These are phyloP conservation scores for Beta corolliflora DNA, from an alignment of 179 eudicot species.

Conservation along the genomic window DNA sequence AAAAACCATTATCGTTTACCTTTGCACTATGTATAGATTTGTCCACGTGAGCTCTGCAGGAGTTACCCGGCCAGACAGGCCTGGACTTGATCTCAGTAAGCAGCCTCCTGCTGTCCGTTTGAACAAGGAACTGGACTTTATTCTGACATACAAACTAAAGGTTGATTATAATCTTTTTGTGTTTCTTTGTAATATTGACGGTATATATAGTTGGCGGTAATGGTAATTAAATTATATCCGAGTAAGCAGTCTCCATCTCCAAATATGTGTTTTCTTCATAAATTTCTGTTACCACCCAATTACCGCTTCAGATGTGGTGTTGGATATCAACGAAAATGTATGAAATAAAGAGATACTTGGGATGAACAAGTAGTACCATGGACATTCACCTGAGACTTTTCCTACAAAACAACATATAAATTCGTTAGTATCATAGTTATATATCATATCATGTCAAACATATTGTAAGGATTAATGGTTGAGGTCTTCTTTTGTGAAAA, in stretches of 20 bases:
- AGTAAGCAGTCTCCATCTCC: background rate
- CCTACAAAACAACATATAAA: background rate
- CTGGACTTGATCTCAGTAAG: constrained; percentile 91
- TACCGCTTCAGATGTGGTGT: background rate
- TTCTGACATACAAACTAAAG: constrained; percentile 93
- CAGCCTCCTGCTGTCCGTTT: constrained; percentile 99
- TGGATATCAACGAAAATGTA: background rate
- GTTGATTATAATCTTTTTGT: constrained; percentile 31
- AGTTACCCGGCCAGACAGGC: constrained; percentile 94
- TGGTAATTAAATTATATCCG: background rate
- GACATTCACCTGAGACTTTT: background rate
- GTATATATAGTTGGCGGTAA: background rate
- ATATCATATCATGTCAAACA: background rate
- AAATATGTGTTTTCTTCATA: too few species aligned
- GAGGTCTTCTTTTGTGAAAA: background rate
- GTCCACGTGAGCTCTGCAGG: constrained; percentile 98
- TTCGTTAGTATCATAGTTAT: background rate
- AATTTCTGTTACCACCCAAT: background rate
- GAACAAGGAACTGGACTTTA: constrained; percentile 83
- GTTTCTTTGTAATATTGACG: background rate
- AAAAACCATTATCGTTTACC: background rate
- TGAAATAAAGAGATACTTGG: background rate
- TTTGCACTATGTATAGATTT: constrained; percentile 46
- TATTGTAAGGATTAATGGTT: background rate
- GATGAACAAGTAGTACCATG: background rate